Evolutionary conservation across 192 early-diverging fungal genomes (phyloP).

Genomic region (Powellomyces hirtus): DNA sequence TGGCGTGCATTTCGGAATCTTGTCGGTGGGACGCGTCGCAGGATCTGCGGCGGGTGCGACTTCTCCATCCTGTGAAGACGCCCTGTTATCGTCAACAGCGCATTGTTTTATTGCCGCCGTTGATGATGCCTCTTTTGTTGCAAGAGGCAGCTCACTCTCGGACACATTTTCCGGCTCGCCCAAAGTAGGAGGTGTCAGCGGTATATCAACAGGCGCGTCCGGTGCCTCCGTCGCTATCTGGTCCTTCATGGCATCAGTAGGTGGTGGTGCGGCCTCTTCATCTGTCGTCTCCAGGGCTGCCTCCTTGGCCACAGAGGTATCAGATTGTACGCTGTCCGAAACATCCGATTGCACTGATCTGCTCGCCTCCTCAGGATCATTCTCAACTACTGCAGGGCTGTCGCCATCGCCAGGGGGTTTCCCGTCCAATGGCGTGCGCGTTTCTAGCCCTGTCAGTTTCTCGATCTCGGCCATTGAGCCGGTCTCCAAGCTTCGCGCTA

Average conservation of each 20-base stretch:
- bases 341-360: too few relatives aligned
- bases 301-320: neutral
- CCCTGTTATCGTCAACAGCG: too few relatives aligned
- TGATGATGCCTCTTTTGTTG: neutral
- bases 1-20: too few relatives aligned
- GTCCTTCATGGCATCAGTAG: neutral
- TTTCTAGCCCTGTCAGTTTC: constrained; percentile 24
- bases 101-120: too few relatives aligned
- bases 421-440: neutral
- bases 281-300: neutral
- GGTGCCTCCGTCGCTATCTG: neutral
- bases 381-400: neutral
- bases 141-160: neutral
- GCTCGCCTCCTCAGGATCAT: too few relatives aligned
- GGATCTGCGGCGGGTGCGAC: neutral
- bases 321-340: neutral
- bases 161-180: neutral
- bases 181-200: too few relatives aligned
- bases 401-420: neutral
- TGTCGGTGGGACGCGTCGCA: neutral
- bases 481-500: constrained; percentile 36
- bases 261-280: neutral
- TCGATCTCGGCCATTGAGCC: constrained; percentile 35
- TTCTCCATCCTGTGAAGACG: neutral
- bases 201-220: neutral